phyloP scores from a whole-genome alignment of 1,284 basidiomycete genomes.

The Flammula alnicola region DNA sequence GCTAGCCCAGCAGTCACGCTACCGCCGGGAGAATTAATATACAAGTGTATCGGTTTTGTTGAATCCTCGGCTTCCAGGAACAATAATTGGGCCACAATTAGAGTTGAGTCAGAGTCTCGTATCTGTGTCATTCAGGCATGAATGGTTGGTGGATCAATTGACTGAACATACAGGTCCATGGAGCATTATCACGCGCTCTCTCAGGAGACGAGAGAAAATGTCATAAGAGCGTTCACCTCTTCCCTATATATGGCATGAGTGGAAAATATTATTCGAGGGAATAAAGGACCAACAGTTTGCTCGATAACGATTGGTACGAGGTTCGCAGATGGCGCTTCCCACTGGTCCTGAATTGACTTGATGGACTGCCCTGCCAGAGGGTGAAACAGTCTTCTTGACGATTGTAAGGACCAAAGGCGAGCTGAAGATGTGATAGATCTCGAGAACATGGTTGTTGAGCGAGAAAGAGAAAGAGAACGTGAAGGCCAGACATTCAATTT shows the following conservation, averaged over 20 bases:
- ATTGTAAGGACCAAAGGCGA: constrained; percentile 9
- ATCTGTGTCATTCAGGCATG: constrained; percentile 56
- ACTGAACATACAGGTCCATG: constrained; percentile 76
- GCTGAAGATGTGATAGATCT: constrained; percentile 15
- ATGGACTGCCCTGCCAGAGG: constrained; percentile 48
- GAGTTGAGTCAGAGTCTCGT: constrained; percentile 80
- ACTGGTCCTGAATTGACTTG: constrained; percentile 35
- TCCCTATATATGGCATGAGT: constrained; percentile 54
- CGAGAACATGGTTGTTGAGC: constrained; percentile 21
- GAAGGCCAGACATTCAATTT: neutral
- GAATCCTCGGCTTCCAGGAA: constrained; percentile 95
- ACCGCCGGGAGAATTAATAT: constrained; percentile 94
- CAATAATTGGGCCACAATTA: constrained; percentile 87
- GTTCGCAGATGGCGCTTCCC: constrained; percentile 48
- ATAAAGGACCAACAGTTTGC: constrained; percentile 71
- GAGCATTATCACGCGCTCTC: constrained; percentile 93
- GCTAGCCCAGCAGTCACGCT: constrained; percentile 93
- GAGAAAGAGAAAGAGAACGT: constrained; percentile 10
- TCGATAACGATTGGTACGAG: constrained; percentile 93
- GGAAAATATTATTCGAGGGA: constrained; percentile 2
- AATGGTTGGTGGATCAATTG: constrained; percentile 10
- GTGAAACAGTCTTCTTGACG: constrained; percentile 42
- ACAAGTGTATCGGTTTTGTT: constrained; percentile 89
- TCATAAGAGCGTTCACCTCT: constrained; percentile 94
- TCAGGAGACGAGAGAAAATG: constrained; percentile 88